Evolutionary conservation across 2,329 filamentous ascomycete genomes (phyloP).

Genomic region (Dichotomopilus funicola): DNA sequence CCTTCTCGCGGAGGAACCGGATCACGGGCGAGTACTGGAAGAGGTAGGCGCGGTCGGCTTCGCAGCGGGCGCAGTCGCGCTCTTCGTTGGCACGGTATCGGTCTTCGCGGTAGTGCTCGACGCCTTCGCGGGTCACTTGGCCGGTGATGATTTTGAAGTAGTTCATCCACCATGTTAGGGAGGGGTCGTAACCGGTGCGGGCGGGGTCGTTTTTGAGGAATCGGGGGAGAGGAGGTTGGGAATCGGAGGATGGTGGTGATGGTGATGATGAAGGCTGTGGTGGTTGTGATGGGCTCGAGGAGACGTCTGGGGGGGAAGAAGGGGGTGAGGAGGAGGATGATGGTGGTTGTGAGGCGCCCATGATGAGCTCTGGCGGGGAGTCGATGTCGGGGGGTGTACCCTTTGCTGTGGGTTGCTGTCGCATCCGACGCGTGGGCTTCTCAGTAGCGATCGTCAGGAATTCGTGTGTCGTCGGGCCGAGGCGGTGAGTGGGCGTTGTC

Average conservation of each 20-base stretch:
- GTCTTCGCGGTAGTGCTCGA: constrained; percentile 69
- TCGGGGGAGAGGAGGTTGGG: constrained; percentile 18
- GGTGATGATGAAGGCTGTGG: constrained; percentile 7
- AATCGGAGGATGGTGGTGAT: constrained; percentile 1
- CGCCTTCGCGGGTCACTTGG: constrained; percentile 60
- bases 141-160: constrained; percentile 79
- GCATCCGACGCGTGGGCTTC: neutral
- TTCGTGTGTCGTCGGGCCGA: neutral
- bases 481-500: neutral
- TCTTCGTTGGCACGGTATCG: constrained; percentile 70
- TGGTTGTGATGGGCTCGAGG: constrained; percentile 1
- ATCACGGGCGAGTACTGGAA: constrained; percentile 80
- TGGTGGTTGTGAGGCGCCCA: constrained; percentile 7
- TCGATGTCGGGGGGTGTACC: neutral
- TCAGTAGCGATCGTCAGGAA: neutral
- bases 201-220: constrained; percentile 52
- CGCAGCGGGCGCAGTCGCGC: constrained; percentile 72
- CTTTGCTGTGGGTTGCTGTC: neutral
- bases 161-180: constrained; percentile 65
- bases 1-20: constrained; percentile 77
- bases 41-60: constrained; percentile 75
- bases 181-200: constrained; percentile 57
- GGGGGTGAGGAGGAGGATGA: neutral
- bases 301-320: neutral
- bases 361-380: neutral